Evolutionary conservation across 2,329 filamentous ascomycete genomes (phyloP).

Genomic region (Mariannaea elegans): DNA sequence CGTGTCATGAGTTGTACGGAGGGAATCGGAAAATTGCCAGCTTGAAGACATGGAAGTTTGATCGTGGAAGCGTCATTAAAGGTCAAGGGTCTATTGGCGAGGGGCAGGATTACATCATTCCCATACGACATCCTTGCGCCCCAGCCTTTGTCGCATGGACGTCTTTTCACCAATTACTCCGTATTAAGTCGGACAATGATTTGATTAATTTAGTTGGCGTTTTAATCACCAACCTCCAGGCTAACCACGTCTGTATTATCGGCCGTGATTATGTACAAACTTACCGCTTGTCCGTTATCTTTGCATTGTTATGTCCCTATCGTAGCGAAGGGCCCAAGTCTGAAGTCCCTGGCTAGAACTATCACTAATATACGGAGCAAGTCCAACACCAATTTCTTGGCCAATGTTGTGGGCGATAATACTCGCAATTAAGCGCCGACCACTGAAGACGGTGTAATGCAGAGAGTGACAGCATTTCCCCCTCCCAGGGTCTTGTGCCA

Average conservation of each 20-base stretch:
- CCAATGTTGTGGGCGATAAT: too few relatives aligned
- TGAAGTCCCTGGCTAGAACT: too few relatives aligned
- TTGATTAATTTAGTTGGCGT: not conserved
- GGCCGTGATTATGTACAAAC: not conserved
- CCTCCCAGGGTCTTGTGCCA: not conserved
- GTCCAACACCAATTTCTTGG: too few relatives aligned
- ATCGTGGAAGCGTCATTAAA: conserved; percentile 3
- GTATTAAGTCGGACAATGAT: too few relatives aligned
- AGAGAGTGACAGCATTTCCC: too few relatives aligned
- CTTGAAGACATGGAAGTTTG: not conserved
- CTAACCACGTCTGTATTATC: not conserved
- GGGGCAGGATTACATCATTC: conserved; percentile 10
- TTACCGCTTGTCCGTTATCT: not conserved
- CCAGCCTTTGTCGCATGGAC: not conserved
- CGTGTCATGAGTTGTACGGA: not conserved
- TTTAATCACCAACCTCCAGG: conserved; percentile 4
- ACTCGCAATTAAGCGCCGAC: not conserved
- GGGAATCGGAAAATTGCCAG: not conserved
- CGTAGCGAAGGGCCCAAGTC: too few relatives aligned
- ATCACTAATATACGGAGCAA: too few relatives aligned
- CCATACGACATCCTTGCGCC: conserved; percentile 1
- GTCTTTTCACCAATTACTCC: not conserved
- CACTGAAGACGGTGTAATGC: too few relatives aligned
- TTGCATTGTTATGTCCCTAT: not conserved
- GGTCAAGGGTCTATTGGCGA: not conserved